Percentiles rank a stretch among this genome's conserved stretches.
These are phyloP conservation scores for Panaeolus cyanescens DNA, from an alignment of 768 basidiomycete genomes.

Conservation along the genomic window DNA sequence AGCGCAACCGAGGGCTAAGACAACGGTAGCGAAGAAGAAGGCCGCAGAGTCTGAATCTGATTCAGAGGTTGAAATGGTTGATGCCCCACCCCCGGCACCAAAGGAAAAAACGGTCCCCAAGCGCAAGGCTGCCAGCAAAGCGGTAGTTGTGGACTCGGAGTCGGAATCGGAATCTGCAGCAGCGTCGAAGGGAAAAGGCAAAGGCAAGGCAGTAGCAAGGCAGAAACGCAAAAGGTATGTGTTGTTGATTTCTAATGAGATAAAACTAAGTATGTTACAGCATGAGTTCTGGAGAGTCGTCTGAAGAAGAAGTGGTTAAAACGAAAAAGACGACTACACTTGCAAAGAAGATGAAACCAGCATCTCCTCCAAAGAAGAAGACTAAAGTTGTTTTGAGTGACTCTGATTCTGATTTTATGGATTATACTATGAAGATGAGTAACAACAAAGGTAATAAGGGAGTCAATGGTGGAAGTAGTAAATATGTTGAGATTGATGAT, in stretches of 20 bases:
- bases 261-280: background rate
- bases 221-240: conserved; percentile 72
- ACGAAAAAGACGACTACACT: conserved; percentile 22
- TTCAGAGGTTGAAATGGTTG: conserved; percentile 30
- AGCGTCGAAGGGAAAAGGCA: conserved; percentile 22
- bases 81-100: conserved; percentile 10
- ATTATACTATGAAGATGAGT: background rate
- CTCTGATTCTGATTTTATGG: conserved; percentile 20
- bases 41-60: conserved; percentile 39
- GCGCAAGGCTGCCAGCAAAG: conserved; percentile 12
- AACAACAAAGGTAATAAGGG: background rate
- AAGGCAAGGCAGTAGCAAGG: conserved; percentile 19
- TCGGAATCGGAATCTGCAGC: conserved; percentile 28
- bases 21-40: conserved; percentile 17
- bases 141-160: conserved; percentile 25
- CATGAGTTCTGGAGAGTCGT: background rate
- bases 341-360: conserved; percentile 62
- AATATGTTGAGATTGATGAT: conserved; percentile 49
- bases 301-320: conserved; percentile 16
- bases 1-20: conserved; percentile 13
- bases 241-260: conserved; percentile 31
- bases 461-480: background rate
- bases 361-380: conserved; percentile 53
- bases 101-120: conserved; percentile 14
- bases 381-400: conserved; percentile 37